Percentiles rank a stretch among this genome's conserved stretches.
Conservation (phyloP, 108 stramenopile genomes). For the Aurantiochytrium sp. region DNA sequence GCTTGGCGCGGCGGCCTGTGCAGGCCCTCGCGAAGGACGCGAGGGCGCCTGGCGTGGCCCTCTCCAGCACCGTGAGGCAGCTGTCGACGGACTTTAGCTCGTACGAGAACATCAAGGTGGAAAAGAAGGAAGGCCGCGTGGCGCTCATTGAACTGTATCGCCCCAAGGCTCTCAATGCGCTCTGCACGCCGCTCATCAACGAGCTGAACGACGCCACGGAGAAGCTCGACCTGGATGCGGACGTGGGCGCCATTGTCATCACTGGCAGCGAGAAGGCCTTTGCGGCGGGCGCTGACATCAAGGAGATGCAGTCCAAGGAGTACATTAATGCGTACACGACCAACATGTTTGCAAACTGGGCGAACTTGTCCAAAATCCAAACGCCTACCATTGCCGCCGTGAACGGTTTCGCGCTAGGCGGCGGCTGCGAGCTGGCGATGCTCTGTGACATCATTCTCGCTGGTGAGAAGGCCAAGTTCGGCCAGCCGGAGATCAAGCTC, state of each 20-base stretch:
- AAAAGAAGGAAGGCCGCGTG: conserved; percentile 51
- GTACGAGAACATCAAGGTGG: conserved; percentile 64
- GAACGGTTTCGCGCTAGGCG: conserved; percentile 92
- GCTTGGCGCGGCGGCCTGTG: no score
- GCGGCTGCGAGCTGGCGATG: conserved; percentile 98
- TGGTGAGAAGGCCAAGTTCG: conserved; percentile 83
- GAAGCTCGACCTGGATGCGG: conserved; percentile 55
- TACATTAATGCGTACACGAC: conserved; percentile 69
- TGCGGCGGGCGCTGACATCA: conserved; percentile 92
- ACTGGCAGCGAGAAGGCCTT: conserved; percentile 87
- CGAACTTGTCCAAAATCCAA: conserved; percentile 57
- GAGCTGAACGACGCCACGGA: conserved; percentile 28
- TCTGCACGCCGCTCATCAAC: conserved; percentile 76
- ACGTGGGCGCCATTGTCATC: conserved; percentile 79
- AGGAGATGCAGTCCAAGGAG: conserved; percentile 70
- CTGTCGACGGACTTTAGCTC: background rate
- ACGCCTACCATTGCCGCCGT: conserved; percentile 86
- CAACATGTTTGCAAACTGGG: conserved; percentile 91
- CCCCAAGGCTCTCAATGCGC: conserved; percentile 91
- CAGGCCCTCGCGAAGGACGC: no score
- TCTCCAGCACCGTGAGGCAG: background rate
- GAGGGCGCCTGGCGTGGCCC: background rate
- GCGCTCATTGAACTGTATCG: conserved; percentile 85
- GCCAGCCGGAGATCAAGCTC: conserved; percentile 94
- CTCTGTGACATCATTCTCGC: conserved; percentile 96